A percentile compares a stretch with the other conserved stretches of the same genome.
Conservation (phyloP, 257 asterid genomes). For the Solanum habrochaites region DNA sequence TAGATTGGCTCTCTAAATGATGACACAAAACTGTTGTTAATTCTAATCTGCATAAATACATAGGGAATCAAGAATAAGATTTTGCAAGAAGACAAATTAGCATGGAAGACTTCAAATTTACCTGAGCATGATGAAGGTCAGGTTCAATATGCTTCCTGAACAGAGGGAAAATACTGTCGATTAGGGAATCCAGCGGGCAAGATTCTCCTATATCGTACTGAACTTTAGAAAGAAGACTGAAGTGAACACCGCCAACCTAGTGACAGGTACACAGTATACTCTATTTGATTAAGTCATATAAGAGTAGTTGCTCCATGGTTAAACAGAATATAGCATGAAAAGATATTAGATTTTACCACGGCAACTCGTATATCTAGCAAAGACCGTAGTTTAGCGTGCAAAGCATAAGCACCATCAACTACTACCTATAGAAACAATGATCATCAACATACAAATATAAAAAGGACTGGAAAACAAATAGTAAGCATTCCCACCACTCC, state of each 20-base stretch:
- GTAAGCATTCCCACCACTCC: constrained; percentile 73
- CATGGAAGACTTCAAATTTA: constrained; percentile 13
- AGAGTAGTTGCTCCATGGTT: constrained; percentile 1
- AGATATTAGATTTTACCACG: constrained; percentile 51
- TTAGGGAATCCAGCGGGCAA: constrained; percentile 92
- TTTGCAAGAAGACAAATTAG: constrained; percentile 8
- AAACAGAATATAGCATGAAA: neutral
- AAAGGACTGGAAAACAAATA: neutral
- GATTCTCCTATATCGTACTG: constrained; percentile 97
- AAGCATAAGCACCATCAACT: constrained; percentile 94
- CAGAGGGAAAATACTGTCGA: constrained; percentile 98
- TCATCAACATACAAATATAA: neutral
- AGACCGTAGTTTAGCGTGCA: constrained; percentile 86
- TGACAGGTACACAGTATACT: constrained; percentile 7
- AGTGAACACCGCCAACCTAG: constrained; percentile 99
- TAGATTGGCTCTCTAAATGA: constrained; percentile 98
- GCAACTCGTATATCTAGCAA: constrained; percentile 98
- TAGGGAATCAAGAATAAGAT: constrained; percentile 22
- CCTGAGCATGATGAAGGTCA: constrained; percentile 99
- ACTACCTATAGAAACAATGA: constrained; percentile 46
- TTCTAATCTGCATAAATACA: constrained; percentile 75
- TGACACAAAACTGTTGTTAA: constrained; percentile 96
- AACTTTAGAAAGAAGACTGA: constrained; percentile 98
- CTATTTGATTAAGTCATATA: constrained; percentile 6
- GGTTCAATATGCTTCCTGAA: constrained; percentile 96